Base-by-base conservation (phyloP, 192 early-diverging fungal species). In the Phycomyces blakesleeanus region DNA sequence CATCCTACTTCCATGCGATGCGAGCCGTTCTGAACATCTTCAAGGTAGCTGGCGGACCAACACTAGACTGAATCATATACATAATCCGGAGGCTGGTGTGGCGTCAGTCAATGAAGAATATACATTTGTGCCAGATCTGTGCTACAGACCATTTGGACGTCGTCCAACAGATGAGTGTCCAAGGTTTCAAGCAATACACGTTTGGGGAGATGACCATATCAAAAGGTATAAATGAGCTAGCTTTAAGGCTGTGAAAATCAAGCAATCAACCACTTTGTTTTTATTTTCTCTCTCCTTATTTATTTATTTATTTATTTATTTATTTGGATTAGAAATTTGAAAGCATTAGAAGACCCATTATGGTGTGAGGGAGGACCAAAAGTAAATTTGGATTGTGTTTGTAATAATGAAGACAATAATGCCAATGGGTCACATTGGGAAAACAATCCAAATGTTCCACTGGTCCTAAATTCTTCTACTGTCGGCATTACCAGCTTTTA, bases 161-260 rank as follows among this genome's bases (percentile, higher is more conserved):
- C 41, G 54, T 41, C 63, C 27, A 12, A 27, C 52, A n/a, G 12
- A 42, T 5, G 38, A 42, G 16, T 64, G 53, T 27, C 29, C 55
- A n/a, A 41, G 55, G n/a, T 55, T 44, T 11, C 55, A 70, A 51
- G 34, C 51, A 9, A 44, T 70, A 14, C 68, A 70, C 42, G 61
- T 59, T 37, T 70, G 68, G 68, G 68, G 56, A 24, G 68, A 70
- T 42, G 61, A n/a, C 5, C 54, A 70, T 58, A 16, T 63, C 12
- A 51, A 59, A 64, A 65, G 63, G 63, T 57, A 65, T 26, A 55
- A 24, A 20, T 16, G 14, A 26, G n/a, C 52, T 20, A n/a, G n/a
- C n/a, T n/a, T n/a, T n/a, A n/a, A n/a, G n/a, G n/a, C n/a, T n/a
- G n/a, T n/a, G n/a, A n/a, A n/a, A n/a, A n/a, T n/a, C n/a, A n/a